phyloP scores from a whole-genome alignment of 2,329 filamentous ascomycete genomes.

The Alternaria metachromatica region DNA sequence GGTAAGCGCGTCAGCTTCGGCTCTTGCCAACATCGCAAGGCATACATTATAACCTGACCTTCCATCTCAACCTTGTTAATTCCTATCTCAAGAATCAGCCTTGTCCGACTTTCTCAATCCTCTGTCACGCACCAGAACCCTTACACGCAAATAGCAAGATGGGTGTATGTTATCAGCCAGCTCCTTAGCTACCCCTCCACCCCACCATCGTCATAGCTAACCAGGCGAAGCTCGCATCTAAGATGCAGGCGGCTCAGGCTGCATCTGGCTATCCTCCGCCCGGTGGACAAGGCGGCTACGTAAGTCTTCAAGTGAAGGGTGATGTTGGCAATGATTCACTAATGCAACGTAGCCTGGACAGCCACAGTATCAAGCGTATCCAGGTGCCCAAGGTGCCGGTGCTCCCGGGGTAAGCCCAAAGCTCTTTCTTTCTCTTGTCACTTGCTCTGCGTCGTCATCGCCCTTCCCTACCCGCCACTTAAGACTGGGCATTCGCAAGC shows the following conservation, averaged over 20 bases:
- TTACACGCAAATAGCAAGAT: conserved; percentile 10
- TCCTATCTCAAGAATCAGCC: conserved; percentile 13
- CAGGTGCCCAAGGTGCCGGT: conserved; percentile 57
- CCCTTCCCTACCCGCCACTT: conserved; percentile 30
- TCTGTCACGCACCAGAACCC: not conserved
- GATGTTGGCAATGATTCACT: conserved; percentile 25
- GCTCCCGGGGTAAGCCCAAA: conserved; percentile 45
- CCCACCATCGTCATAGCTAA: conserved; percentile 21
- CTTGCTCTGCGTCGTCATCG: conserved; percentile 44
- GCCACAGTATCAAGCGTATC: conserved; percentile 64
- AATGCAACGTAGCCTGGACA: conserved; percentile 51
- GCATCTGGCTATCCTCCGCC: conserved; percentile 45
- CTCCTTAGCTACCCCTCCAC: conserved; percentile 25
- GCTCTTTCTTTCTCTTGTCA: conserved; percentile 29
- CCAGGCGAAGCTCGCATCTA: conserved; percentile 51
- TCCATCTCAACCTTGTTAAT: conserved; percentile 10
- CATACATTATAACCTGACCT: conserved; percentile 19
- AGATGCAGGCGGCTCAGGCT: conserved; percentile 54
- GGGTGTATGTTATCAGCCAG: conserved; percentile 25
- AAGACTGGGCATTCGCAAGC: conserved; percentile 22
- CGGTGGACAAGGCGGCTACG: conserved; percentile 57
- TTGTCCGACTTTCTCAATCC: not conserved
- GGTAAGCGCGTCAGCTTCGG: not conserved
- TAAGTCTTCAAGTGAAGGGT: conserved; percentile 50
- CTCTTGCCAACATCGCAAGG: conserved; percentile 7